Conservation (phyloP, 106 monocot genomes). For the Apostasia shenzhenica region DNA sequence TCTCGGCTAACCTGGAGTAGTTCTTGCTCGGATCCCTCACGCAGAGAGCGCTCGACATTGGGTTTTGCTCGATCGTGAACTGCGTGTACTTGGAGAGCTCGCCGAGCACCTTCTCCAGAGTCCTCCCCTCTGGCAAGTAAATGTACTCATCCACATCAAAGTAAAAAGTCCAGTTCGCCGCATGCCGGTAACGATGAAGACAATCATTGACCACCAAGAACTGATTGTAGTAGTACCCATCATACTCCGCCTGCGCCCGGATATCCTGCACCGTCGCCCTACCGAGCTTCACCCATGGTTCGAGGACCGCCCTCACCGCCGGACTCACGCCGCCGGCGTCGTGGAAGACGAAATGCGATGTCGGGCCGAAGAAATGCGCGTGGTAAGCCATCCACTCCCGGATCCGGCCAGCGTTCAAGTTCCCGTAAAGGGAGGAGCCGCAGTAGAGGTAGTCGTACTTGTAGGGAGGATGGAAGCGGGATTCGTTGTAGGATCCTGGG, state of each 20-base stretch:
- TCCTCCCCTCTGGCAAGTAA: constrained; percentile 48
- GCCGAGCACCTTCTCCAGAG: constrained; percentile 43
- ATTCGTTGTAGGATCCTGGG: constrained; percentile 51
- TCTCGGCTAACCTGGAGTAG: constrained; percentile 43
- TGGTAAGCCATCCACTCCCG: constrained; percentile 98
- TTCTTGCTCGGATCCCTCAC: constrained; percentile 35
- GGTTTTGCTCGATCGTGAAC: constrained; percentile 99
- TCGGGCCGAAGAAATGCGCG: constrained; percentile 68
- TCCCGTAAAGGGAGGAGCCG: constrained; percentile 81
- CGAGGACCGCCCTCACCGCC: constrained; percentile 50
- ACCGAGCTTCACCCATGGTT: constrained; percentile 69
- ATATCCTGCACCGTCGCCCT: constrained; percentile 85
- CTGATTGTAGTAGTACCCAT: constrained; percentile 95
- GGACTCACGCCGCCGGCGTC: constrained; percentile 78
- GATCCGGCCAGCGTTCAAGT: constrained; percentile 50
- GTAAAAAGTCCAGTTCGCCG: constrained; percentile 92
- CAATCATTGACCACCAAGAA: constrained; percentile 92
- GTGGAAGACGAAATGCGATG: constrained; percentile 90
- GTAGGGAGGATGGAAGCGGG: constrained; percentile 52
- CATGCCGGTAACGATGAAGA: constrained; percentile 71
- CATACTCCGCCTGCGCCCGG: constrained; percentile 57
- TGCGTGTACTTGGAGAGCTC: constrained; percentile 62
- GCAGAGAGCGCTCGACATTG: constrained; percentile 89
- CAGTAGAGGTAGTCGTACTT: constrained; percentile 88
- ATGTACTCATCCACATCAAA: constrained; percentile 97